phyloP scores from a whole-genome alignment of 2,329 filamentous ascomycete species.

The Pseudopithomyces maydicus region DNA sequence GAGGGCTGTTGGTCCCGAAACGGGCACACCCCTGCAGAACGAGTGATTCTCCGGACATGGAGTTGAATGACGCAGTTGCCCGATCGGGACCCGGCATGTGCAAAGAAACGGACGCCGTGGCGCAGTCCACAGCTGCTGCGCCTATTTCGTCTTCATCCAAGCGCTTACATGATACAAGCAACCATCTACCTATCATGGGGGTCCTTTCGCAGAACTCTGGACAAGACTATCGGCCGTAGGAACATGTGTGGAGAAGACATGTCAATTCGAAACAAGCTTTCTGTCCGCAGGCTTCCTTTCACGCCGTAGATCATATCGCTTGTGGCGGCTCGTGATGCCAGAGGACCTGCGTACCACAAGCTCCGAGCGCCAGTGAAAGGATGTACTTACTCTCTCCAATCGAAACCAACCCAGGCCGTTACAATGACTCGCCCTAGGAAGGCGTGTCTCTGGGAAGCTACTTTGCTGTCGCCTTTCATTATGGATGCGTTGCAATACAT shows the following conservation, averaged over 20 bases:
- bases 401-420: not conserved
- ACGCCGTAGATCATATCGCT: not conserved
- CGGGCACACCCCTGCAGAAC: constrained; percentile 1
- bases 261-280: too few species aligned
- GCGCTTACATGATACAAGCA: not conserved
- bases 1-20: not conserved
- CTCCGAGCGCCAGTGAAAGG: not conserved
- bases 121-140: constrained; percentile 4
- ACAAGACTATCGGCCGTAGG: too few species aligned
- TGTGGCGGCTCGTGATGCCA: not conserved
- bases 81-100: not conserved
- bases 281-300: too few species aligned
- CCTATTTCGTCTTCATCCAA: not conserved
- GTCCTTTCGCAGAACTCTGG: not conserved
- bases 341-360: not conserved
- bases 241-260: too few species aligned
- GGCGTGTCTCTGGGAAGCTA: too few species aligned
- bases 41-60: not conserved
- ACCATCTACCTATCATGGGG: too few species aligned
- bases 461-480: too few species aligned
- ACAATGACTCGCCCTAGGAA: too few species aligned
- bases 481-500: too few species aligned
- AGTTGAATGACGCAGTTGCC: not conserved
- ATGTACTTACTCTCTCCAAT: not conserved
- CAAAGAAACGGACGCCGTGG: not conserved